Base-by-base conservation (phyloP, 805 yeast genomes). In the Metschnikowia cerradonensis region DNA sequence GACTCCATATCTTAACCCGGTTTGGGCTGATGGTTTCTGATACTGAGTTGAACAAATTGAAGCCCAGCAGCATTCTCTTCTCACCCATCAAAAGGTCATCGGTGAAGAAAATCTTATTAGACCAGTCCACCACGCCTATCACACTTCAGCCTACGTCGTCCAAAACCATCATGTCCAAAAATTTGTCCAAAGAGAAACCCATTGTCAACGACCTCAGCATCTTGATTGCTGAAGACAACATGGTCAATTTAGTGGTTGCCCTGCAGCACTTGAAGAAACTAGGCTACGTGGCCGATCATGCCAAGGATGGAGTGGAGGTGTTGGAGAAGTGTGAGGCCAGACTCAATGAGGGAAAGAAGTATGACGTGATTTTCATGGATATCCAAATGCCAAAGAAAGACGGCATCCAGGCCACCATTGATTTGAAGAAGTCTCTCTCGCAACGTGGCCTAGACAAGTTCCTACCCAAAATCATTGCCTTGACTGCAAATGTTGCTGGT, bases 301-400 rank as follows among this genome's bases (percentile, higher is more conserved):
- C 81, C 26, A 73, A 75, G 53, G 81, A 77, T 51, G 82, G 82
- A 0, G 70, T 73, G 11, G 79, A 72, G 43, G 81, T 66, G 1
- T 45, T 77, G 22, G 73, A 70, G 26, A 68, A 59, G 53, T 65
- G 70, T 51, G 66, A 70, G 51, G 62, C 44, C 10, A 45, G 57
- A 30, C 61, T 64, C 40, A 51, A 66, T 3, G 52, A 60, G 17
- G 59, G 59, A 1, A 58, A 64, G 14, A 64, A 60, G 47, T 82
- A 81, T 60, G 81, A 80, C 55, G 70, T 78, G 36, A 74, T 82
- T 17, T 66, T 82, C 37, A 76, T 82, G 77, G 86, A 82, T 59
- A 72, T 77, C 20, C 82, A 81, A 45, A 72, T 81, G 73, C 82
- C 83, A 6, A 64, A 73, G 15, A 71, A 78, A 52, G 87, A 82